Evolutionary conservation across 768 basidiomycete genomes (phyloP), one percentile per base, ranked within the genome.

Genomic region (Lentinula raphanica): DNA sequence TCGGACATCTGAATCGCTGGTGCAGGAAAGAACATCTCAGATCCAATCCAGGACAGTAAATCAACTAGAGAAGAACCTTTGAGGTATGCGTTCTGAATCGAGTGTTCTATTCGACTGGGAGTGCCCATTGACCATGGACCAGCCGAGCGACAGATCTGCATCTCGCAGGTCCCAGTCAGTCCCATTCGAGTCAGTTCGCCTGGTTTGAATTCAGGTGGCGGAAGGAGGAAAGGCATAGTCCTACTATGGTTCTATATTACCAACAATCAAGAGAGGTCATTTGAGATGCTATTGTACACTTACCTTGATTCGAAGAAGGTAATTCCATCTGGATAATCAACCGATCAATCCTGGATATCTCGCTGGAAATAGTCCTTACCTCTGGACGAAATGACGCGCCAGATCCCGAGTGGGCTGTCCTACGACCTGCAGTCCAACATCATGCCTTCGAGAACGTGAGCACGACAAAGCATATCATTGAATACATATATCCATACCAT

Each of bases 81-180:
- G 58, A 93, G 74, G 67, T 98, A 97, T 12, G 95, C 94, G 64
- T 92, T 93, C 73, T 95, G 94, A 42, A 98, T 94, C 12, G 96
- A 98, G 65, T 87, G 84, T 71, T 99, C 97, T 48, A 88, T 82
- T 64, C 80, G 85, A 55, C 84, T 86, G 19, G 85, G 79, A 3
- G 94, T 98, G 3, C 95, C 97, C 71, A 98, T 79, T 2, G 95
- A 98, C 97, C 97, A 99, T 1, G 93, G 92, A 2, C 94, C 94
- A 12, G 91, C 89, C 15, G 93, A 96, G 25, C 97, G 86, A 69
- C 94, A 96, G 61, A 99, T 93, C 67, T 99, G 97, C 67, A 97
- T 79, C 69, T 99, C 97, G 70, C 95, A 98, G 0, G 96, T 98
- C 7, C 97, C 97, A 1, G 92, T 93, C 39, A 99, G 78, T 32